Base-by-base conservation (phyloP, 352 stramenopile genomes). In the Discostella stelligera region DNA sequence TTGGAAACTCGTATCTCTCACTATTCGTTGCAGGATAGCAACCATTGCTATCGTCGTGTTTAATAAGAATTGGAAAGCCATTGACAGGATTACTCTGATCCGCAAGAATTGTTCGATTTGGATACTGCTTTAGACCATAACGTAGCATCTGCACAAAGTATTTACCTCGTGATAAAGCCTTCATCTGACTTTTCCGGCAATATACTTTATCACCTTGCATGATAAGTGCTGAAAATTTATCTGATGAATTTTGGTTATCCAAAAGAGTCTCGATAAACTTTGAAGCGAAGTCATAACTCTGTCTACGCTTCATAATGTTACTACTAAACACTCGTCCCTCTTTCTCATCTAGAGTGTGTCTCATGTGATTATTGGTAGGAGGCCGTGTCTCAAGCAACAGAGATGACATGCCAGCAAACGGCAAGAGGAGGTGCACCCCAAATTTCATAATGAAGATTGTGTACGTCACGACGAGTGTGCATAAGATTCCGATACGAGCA, bases 1-100 rank as follows among this genome's bases (percentile, higher is more conserved):
- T 56, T 13, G 75, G 75, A 61, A 82, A 71, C n/a, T 13, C 21
- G 54, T 82, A 82, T 39, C 59, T 77, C 16, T 82, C 75, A 39
- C 37, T 66, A 46, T 41, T 46, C 6, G 52, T 67, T 14, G 52
- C 52, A 13, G 75, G 67, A 49, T 82, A 55, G 48, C 75, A 82
- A 10, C 75, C 75, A 44, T 74, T 82, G 62, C 75, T 78, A 49
- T 82, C 75, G 55, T 82, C 75, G 23, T 82, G 75, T 60, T 82
- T 82, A 14, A 82, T 25, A 10, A 78, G 23, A 16, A 82, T 77
- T 41, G 75, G 74, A 16, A 82, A 13, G 10, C 41, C 27, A 37
- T 37, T 7, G 4, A 11, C 11, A 3, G 7, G 13, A 14, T 3
- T 10, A 44, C 3, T 44, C 11, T 14, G 3, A 44, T 44, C 37